Percentiles rank a stretch among this genome's conserved stretches.
Conservation (phyloP, 129 eudicot species). For the Lactuca sativa region DNA sequence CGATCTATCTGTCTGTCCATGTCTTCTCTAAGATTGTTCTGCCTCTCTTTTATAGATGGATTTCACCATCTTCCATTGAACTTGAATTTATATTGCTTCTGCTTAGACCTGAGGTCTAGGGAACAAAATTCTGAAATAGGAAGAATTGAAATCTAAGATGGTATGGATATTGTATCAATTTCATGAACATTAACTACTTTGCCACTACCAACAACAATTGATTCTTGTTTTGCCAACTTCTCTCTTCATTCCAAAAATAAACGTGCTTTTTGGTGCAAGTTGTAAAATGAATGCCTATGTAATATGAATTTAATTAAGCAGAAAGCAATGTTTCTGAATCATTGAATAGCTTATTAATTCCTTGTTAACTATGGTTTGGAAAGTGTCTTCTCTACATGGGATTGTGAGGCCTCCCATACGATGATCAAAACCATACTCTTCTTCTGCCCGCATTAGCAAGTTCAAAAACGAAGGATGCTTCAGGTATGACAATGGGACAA, state of each 20-base stretch:
- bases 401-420: slow-evolving; percentile 20
- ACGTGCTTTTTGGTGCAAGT: too few species aligned
- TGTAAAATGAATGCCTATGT: too few species aligned
- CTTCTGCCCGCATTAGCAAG: slow-evolving; percentile 17
- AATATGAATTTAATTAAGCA: background rate
- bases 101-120: too few species aligned
- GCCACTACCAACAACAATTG: background rate
- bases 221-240: background rate
- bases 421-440: slow-evolving; percentile 25
- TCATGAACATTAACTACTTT: background rate
- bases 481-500: slow-evolving; percentile 47
- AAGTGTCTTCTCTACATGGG: slow-evolving; percentile 24
- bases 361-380: slow-evolving; percentile 8
- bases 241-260: background rate
- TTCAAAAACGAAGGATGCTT: slow-evolving; percentile 11
- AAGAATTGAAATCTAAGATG: too few species aligned
- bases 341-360: background rate
- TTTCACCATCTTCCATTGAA: too few species aligned
- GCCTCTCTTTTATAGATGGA: too few species aligned
- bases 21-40: too few species aligned
- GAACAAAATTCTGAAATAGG: too few species aligned
- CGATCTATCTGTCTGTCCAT: too few species aligned
- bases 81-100: too few species aligned
- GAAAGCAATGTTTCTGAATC: background rate
- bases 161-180: too few species aligned